Base-by-base conservation (phyloP, 2,329 filamentous ascomycete genomes). In the Ascochyta clinopodiicola region DNA sequence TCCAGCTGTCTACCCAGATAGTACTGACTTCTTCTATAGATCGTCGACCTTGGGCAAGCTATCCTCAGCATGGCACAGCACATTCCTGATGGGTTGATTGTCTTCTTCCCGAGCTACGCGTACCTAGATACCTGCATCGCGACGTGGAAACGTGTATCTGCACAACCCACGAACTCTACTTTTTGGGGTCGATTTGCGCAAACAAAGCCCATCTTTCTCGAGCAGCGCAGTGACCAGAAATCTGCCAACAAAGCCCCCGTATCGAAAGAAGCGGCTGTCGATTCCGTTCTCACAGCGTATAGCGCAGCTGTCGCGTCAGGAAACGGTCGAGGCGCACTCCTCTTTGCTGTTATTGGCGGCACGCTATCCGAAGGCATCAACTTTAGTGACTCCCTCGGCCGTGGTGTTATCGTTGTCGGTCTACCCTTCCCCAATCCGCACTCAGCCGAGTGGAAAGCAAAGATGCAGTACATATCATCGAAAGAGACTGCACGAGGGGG, bases 281-380 rank as follows among this genome's bases (percentile, higher is more conserved):
- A 97, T 35, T 85, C 89, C 6, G 82, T 93, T 0, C 84, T 99
- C 3, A 79, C 84, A 32, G 82, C 86, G 15, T 99, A 98, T 74
- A 86, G 85, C 7, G 76, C 83, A 22, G 86, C 88, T 3, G 88
- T 98, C 34, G 61, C 67, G 27, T 64, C 64, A 12, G 61, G 66
- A 64, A 77, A 71, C 36, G 81, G 75, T 2, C 81, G 83, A 43
- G 93, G 93, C 0, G 94, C 90, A 0, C 78, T 98, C 0, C 83
- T 99, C 0, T 84, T 99, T 24, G 93, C 92, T 49, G 93, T 99
- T 3, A 89, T 99, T 2, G 94, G 94, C 50, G 95, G 95, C 13
- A 96, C 94, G 64, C 88, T 99, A 78, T 96, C 91, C 54, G 95
- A 99, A 77, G 95, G 95, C 62, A 99, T 99, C 79, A 99, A 99